phyloP scores from a whole-genome alignment of 495 filamentous ascomycete genomes.

The Penicillium crystallinum region DNA sequence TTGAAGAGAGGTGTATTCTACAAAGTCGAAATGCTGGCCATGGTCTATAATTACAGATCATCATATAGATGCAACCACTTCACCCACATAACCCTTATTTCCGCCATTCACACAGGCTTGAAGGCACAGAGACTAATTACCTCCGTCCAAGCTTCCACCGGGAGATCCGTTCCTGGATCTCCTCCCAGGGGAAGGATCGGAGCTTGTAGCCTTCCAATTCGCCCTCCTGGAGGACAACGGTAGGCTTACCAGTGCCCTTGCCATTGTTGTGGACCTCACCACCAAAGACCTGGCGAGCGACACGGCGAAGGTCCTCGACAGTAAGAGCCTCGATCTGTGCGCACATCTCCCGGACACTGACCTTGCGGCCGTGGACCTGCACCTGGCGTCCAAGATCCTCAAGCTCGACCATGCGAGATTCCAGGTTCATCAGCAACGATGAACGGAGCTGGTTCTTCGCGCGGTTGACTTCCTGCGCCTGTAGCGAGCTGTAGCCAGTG shows the following conservation, averaged over 20 bases:
- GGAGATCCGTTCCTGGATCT: slow-evolving; percentile 80
- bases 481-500: slow-evolving; percentile 61
- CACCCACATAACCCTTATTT: background rate
- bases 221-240: slow-evolving; percentile 85
- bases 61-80: slow-evolving; percentile 6
- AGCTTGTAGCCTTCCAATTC: slow-evolving; percentile 40
- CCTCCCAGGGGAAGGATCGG: slow-evolving; percentile 67
- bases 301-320: slow-evolving; percentile 73
- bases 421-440: slow-evolving; percentile 93
- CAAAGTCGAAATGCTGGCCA: slow-evolving; percentile 15
- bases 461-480: slow-evolving; percentile 76
- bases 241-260: slow-evolving; percentile 81
- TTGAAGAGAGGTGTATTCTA: slow-evolving; percentile 19
- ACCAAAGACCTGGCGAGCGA: slow-evolving; percentile 74
- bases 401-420: slow-evolving; percentile 96
- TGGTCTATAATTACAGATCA: slow-evolving; percentile 24
- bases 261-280: slow-evolving; percentile 73
- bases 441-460: slow-evolving; percentile 96
- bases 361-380: slow-evolving; percentile 87
- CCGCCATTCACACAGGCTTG: background rate
- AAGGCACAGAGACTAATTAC: slow-evolving; percentile 27
- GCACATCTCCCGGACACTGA: slow-evolving; percentile 92
- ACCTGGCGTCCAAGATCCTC: slow-evolving; percentile 96
- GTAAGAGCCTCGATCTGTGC: slow-evolving; percentile 75
- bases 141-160: slow-evolving; percentile 76